A percentile compares a stretch with the other conserved stretches of the same genome.
These are phyloP conservation scores for Ceratopteris richardii DNA, from an alignment of 75 land plant genomes.

Conservation along the genomic window DNA sequence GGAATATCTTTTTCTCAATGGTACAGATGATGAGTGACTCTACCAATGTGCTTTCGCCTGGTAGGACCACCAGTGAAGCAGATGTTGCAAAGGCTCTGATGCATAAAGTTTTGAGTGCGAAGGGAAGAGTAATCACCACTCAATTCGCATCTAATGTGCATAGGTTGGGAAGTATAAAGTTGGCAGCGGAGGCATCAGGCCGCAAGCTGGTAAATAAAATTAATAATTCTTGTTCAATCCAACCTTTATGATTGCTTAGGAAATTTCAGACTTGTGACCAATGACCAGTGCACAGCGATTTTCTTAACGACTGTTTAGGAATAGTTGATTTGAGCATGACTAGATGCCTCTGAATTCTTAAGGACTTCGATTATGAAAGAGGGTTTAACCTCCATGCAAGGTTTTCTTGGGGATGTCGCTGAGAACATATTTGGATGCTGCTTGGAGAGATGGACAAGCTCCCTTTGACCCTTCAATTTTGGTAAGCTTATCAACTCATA, in stretches of 20 bases:
- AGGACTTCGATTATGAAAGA: not conserved
- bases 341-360: no score
- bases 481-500: no score
- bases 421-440: constrained; percentile 95
- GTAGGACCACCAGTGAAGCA: constrained; percentile 83
- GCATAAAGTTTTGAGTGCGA: constrained; percentile 57
- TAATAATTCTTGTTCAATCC: no score
- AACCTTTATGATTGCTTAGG: no score
- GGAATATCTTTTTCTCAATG: no score
- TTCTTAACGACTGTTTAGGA: no score
- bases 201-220: constrained; percentile 91
- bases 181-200: constrained; percentile 94
- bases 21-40: constrained; percentile 99
- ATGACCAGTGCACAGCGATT: no score
- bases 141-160: constrained; percentile 99
- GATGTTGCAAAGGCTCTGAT: constrained; percentile 79
- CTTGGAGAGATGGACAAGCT: constrained; percentile 96
- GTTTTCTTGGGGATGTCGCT: constrained; percentile 96
- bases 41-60: constrained; percentile 94
- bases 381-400: constrained; percentile 17
- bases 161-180: constrained; percentile 90
- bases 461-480: constrained; percentile 97
- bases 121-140: constrained; percentile 90
- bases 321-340: no score
- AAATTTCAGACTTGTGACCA: no score